phyloP scores from a whole-genome alignment of 306 rosid species.

The Fagus sylvatica region DNA sequence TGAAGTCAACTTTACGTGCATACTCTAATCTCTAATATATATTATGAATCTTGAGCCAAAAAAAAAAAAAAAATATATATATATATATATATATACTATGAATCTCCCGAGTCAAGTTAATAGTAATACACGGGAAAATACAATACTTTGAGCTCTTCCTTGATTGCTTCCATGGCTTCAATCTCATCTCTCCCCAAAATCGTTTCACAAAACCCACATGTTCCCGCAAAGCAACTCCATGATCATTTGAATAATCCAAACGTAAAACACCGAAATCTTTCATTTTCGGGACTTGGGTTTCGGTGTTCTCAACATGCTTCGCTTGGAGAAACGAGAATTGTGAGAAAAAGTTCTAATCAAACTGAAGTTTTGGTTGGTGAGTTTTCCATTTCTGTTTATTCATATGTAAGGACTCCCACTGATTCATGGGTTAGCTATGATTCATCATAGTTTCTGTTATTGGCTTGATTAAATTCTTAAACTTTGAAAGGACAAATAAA shows the following conservation, averaged over 20 bases:
- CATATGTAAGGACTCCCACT: neutral
- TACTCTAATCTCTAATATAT: neutral
- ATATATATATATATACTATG: neutral
- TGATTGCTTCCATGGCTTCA: constrained; percentile 41
- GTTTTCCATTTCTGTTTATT: constrained; percentile 8
- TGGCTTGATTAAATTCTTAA: neutral
- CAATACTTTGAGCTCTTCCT: no score
- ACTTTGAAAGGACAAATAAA: neutral
- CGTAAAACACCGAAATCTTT: constrained; percentile 9
- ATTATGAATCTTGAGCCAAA: neutral
- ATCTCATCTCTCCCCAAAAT: constrained; percentile 28
- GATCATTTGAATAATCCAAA: constrained; percentile 4
- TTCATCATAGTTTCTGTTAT: neutral
- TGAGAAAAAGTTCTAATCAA: constrained; percentile 28
- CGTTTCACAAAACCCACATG: constrained; percentile 18
- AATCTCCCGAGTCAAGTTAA: no score
- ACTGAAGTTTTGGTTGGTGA: constrained; percentile 34
- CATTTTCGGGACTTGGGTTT: constrained; percentile 9
- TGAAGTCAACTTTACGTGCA: neutral
- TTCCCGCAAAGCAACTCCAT: neutral
- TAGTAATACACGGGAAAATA: no score
- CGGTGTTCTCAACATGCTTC: constrained; percentile 23
- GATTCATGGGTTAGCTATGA: neutral
- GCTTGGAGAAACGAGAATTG: constrained; percentile 1
- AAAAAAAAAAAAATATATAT: no score